phyloP scores from a whole-genome alignment of 371 early-diverging fungal species.

The Catenaria anguillulae region DNA sequence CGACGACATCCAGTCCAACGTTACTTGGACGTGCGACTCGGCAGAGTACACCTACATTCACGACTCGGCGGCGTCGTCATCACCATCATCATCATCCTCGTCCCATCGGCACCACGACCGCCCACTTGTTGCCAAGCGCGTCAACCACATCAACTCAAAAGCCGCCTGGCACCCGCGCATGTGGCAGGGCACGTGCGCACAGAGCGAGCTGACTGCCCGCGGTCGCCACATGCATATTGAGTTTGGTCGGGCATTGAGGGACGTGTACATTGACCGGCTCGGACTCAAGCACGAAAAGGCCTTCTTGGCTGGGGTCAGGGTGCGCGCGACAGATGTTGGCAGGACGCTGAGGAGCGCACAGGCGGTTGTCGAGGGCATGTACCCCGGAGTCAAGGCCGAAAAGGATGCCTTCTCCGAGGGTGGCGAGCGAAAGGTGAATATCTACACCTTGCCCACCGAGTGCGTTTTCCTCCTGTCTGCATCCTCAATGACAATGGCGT shows the following conservation, averaged over 20 bases:
- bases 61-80: background rate
- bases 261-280: background rate
- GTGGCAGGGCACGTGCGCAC: background rate
- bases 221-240: background rate
- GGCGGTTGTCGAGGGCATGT: background rate
- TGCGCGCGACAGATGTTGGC: background rate
- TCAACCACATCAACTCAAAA: background rate
- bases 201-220: background rate
- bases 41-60: background rate
- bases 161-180: background rate
- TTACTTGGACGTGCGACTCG: background rate
- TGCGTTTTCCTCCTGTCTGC: too few relatives aligned
- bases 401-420: too few relatives aligned
- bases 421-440: background rate
- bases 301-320: background rate
- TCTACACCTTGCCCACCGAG: background rate
- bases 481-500: too few relatives aligned
- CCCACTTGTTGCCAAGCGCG: background rate
- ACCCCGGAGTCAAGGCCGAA: background rate
- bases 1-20: background rate
- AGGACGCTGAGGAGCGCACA: background rate
- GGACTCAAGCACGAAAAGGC: background rate
- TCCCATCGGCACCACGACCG: too few relatives aligned
- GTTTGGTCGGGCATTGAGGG: background rate
- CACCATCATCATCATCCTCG: too few relatives aligned